Evolutionary conservation across 2,329 filamentous ascomycete species (phyloP), one percentile per base, ranked within the genome.

Genomic region (Pseudocercospora vitis): DNA sequence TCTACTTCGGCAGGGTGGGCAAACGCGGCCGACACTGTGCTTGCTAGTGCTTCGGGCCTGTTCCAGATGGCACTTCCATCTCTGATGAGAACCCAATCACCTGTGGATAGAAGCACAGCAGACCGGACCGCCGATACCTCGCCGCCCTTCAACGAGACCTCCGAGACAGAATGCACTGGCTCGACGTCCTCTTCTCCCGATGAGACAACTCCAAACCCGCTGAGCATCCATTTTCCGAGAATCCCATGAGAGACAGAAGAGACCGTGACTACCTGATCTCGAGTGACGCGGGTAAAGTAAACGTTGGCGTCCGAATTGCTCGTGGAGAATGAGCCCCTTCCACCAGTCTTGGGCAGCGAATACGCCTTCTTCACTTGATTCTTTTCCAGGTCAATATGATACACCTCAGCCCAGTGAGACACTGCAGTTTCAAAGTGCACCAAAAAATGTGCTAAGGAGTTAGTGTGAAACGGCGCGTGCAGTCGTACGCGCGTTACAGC

Each of bases 31-130:
- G 89, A 85, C 21, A 89, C 79, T n/a, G 84, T 84, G 39, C 85
- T 86, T n/a, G 87, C 85, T 48, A 99, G 75, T 3, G 88, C 87
- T 71, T 99, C 94, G 7, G 85, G 83, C 19, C 94, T 84, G 39
- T 81, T 81, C 94, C 94, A 99, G 32, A 83, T 83, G 6, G 84
- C 66, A 52, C 87, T 86, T 11, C 91, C 91, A 67, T 96, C 95
- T 53, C 88, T 86, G 39, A 96, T 78, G 48, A 97, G 76, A 19
- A 86, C 77, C 89, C 91, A 96, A 64, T 96, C 88, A 71, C 83
- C 80, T 42, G 80, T 79, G 28, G 78, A 70, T 73, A 83, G 65
- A 4, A 89, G 78, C 16, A 88, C 76, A 2, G 90, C 91, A 24
- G 87, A 84, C 51, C 94, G 81, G 9, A 95, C 84, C 32, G 92